Conservation (phyloP, 2,329 filamentous ascomycete species). For the Thelonectria olida region DNA sequence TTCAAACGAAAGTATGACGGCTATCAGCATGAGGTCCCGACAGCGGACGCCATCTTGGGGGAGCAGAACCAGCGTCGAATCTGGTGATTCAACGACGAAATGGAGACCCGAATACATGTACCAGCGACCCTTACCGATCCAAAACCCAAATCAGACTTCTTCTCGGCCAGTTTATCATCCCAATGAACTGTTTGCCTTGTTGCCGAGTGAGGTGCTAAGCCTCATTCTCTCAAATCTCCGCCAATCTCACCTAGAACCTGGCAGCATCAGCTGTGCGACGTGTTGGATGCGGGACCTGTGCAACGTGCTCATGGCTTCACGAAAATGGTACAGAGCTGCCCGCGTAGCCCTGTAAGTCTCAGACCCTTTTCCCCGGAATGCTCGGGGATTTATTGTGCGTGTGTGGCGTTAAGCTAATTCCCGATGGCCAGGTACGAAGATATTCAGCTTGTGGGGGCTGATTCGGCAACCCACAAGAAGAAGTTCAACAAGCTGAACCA, state of each 20-base stretch:
- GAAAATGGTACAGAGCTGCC: slow-evolving; percentile 62
- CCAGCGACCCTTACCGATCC: slow-evolving; percentile 35
- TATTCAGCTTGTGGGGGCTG: slow-evolving; percentile 67
- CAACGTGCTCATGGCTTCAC: slow-evolving; percentile 58
- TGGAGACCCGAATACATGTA: slow-evolving; percentile 34
- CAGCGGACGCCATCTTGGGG: slow-evolving; percentile 44
- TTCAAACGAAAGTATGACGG: slow-evolving; percentile 39
- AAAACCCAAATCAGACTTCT: slow-evolving; percentile 20
- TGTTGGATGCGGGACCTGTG: slow-evolving; percentile 72
- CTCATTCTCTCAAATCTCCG: slow-evolving; percentile 65
- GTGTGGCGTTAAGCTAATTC: slow-evolving; percentile 25
- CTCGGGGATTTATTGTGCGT: not conserved
- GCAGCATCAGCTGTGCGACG: slow-evolving; percentile 66
- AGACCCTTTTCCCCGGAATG: too few species aligned
- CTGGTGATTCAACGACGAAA: slow-evolving; percentile 45
- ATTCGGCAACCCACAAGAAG: slow-evolving; percentile 65
- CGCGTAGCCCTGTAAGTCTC: slow-evolving; percentile 59
- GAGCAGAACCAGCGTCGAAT: slow-evolving; percentile 52
- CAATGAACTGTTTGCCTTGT: slow-evolving; percentile 62
- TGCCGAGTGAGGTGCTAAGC: slow-evolving; percentile 68
- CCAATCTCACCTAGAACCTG: slow-evolving; percentile 57
- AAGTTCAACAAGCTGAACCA: slow-evolving; percentile 64
- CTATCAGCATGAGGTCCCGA: slow-evolving; percentile 35
- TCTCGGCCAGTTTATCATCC: slow-evolving; percentile 46
- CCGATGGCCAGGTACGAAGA: slow-evolving; percentile 60